Conservation (phyloP, 352 stramenopile species). For the Phytophthora fragariae region DNA sequence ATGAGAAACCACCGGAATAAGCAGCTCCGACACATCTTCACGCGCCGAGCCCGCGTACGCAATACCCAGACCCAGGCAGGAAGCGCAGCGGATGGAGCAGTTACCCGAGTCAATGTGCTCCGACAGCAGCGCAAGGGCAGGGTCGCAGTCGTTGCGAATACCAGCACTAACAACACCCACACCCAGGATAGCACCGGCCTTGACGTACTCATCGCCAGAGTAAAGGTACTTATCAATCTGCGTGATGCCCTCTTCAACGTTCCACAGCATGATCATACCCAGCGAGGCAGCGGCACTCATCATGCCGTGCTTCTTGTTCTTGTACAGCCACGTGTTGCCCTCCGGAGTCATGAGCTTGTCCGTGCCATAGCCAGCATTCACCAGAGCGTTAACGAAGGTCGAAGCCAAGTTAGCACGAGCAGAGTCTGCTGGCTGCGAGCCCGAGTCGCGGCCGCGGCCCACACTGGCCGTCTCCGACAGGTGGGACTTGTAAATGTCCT, state of each 20-base stretch:
- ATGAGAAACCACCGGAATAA: slow-evolving; percentile 95
- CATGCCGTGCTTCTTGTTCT: slow-evolving; percentile 99
- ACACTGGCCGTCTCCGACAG: slow-evolving; percentile 95
- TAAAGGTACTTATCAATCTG: slow-evolving; percentile 99
- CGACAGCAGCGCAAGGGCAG: slow-evolving; percentile 96
- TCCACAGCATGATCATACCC: slow-evolving; percentile 99
- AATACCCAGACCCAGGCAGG: slow-evolving; percentile 97
- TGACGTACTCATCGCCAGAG: slow-evolving; percentile 98
- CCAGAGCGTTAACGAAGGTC: slow-evolving; percentile 99
- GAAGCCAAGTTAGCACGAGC: slow-evolving; percentile 98
- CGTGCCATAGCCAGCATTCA: slow-evolving; percentile 98
- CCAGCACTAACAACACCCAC: slow-evolving; percentile 96
- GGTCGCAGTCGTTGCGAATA: slow-evolving; percentile 97
- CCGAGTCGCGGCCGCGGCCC: slow-evolving; percentile 71
- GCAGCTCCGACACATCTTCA: slow-evolving; percentile 97
- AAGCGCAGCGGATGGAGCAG: slow-evolving; percentile 94
- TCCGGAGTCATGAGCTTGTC: slow-evolving; percentile 97
- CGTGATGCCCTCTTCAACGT: slow-evolving; percentile 99
- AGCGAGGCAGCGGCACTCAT: slow-evolving; percentile 98
- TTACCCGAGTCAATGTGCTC: slow-evolving; percentile 97
- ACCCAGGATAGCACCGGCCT: slow-evolving; percentile 97
- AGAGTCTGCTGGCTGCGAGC: slow-evolving; percentile 93
- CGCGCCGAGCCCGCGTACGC: slow-evolving; percentile 97
- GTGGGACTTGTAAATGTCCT: slow-evolving; percentile 99
- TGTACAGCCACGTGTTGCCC: slow-evolving; percentile 98